Evolutionary conservation across 2,329 filamentous ascomycete species (phyloP).

Genomic region (Proliferodiscus dingleyae): DNA sequence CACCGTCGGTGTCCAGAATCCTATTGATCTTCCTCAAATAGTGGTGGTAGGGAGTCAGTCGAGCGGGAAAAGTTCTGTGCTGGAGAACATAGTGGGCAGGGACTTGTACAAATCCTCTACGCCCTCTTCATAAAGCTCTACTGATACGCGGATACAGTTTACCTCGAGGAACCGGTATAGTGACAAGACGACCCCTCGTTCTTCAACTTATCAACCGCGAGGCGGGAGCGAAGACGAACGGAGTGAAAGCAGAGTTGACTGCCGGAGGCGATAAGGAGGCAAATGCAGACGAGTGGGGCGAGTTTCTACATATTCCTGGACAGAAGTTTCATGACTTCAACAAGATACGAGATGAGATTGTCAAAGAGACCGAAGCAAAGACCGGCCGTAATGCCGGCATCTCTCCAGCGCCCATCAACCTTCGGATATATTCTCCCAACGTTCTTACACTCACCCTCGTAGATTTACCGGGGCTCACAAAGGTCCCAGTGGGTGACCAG

Average conservation of each 20-base stretch:
- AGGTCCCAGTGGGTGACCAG: slow-evolving; percentile 94
- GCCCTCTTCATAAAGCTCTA: slow-evolving; percentile 7
- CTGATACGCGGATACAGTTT: slow-evolving; percentile 54
- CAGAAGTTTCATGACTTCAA: slow-evolving; percentile 98
- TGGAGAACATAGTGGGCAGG: slow-evolving; percentile 97
- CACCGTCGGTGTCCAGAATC: slow-evolving; percentile 97
- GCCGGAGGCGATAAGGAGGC: slow-evolving; percentile 75
- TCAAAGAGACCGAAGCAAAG: slow-evolving; percentile 92
- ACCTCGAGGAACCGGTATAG: slow-evolving; percentile 94
- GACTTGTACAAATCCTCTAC: slow-evolving; percentile 73
- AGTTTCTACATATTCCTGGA: slow-evolving; percentile 95
- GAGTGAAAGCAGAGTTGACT: slow-evolving; percentile 59
- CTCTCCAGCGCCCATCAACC: slow-evolving; percentile 92
- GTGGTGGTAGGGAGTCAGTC: slow-evolving; percentile 98
- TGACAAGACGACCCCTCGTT: slow-evolving; percentile 90
- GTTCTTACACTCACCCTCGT: slow-evolving; percentile 95
- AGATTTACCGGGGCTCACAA: slow-evolving; percentile 92
- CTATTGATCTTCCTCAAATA: slow-evolving; percentile 97
- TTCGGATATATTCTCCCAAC: slow-evolving; percentile 97
- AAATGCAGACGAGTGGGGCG: slow-evolving; percentile 95
- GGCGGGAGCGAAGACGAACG: slow-evolving; percentile 61
- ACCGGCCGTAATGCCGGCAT: slow-evolving; percentile 95
- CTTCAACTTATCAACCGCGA: slow-evolving; percentile 95
- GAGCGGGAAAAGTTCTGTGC: slow-evolving; percentile 96
- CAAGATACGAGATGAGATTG: slow-evolving; percentile 97